Evolutionary conservation across 2,329 filamentous ascomycete species (phyloP).

Genomic region (Ophiocordyceps robertsii): DNA sequence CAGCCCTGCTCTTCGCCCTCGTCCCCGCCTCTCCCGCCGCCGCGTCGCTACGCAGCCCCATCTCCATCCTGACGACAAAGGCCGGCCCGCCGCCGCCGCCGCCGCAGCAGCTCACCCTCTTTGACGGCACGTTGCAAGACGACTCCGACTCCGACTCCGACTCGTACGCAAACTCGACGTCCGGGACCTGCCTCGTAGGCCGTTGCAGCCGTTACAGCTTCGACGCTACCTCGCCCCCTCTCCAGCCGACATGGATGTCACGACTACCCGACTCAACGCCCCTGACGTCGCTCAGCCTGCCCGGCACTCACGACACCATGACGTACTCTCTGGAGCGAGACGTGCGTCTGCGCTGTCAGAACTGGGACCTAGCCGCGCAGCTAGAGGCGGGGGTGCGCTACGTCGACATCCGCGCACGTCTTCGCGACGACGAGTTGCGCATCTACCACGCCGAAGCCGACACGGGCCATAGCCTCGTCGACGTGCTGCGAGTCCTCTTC

Average conservation of each 20-base stretch:
- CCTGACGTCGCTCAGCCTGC: conserved; percentile 32
- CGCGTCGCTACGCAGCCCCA: neutral
- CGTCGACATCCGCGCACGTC: conserved; percentile 32
- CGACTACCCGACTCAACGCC: conserved; percentile 24
- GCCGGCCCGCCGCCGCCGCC: no score
- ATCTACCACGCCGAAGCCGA: conserved; percentile 33
- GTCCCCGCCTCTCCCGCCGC: neutral
- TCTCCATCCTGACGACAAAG: neutral
- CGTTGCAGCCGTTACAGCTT: conserved; percentile 25
- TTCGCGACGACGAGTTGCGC: conserved; percentile 26
- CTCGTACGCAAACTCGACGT: no score
- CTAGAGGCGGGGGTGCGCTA: conserved; percentile 33
- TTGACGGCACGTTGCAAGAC: neutral
- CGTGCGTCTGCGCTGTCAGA: conserved; percentile 31
- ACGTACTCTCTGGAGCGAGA: conserved; percentile 24
- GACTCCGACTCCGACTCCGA: no score
- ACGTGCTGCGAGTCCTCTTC: conserved; percentile 29
- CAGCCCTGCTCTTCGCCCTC: neutral
- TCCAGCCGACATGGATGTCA: conserved; percentile 28
- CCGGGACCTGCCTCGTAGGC: conserved; percentile 7
- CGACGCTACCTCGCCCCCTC: conserved; percentile 19
- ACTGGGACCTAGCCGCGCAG: conserved; percentile 28
- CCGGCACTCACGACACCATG: conserved; percentile 40
- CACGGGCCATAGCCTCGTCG: conserved; percentile 29
- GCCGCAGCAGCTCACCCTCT: neutral